These are phyloP conservation scores for Nicotiana undulata DNA, from an alignment of 257 asterid species.

Conservation along the genomic window DNA sequence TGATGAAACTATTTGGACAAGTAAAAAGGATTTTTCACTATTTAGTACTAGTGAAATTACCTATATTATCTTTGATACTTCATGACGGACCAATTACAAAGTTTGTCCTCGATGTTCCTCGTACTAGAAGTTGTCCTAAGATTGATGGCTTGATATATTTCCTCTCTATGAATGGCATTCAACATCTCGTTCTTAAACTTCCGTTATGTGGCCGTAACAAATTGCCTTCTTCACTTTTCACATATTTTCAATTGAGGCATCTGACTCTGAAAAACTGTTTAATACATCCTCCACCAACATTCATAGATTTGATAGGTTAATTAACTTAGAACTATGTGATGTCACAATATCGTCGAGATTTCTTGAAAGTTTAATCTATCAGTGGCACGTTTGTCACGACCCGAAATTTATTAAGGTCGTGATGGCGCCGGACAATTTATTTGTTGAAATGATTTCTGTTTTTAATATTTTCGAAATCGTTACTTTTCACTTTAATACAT, in stretches of 20 bases:
- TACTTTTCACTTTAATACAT: too few relatives aligned
- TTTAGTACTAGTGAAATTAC: not conserved
- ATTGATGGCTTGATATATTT: too few relatives aligned
- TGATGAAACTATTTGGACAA: not conserved
- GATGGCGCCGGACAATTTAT: too few relatives aligned
- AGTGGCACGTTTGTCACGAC: too few relatives aligned
- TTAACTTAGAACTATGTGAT: not conserved
- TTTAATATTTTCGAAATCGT: too few relatives aligned
- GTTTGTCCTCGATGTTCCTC: slow-evolving; percentile 1
- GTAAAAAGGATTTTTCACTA: too few relatives aligned
- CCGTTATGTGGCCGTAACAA: too few relatives aligned
- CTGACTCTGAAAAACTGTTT: not conserved
- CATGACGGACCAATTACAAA: slow-evolving; percentile 10
- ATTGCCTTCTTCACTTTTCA: not conserved
- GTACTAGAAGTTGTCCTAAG: not conserved
- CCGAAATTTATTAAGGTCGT: too few relatives aligned
- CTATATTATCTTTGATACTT: not conserved
- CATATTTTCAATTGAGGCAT: not conserved
- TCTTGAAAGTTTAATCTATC: not conserved
- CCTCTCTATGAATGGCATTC: too few relatives aligned
- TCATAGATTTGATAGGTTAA: not conserved
- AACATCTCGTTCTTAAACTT: too few relatives aligned
- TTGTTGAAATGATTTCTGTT: too few relatives aligned
- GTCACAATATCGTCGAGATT: not conserved
- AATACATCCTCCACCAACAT: not conserved